Evolutionary conservation across 805 yeast genomes (phyloP), one percentile per base, ranked within the genome.

Genomic region (Metschnikowia santaceciliae): DNA sequence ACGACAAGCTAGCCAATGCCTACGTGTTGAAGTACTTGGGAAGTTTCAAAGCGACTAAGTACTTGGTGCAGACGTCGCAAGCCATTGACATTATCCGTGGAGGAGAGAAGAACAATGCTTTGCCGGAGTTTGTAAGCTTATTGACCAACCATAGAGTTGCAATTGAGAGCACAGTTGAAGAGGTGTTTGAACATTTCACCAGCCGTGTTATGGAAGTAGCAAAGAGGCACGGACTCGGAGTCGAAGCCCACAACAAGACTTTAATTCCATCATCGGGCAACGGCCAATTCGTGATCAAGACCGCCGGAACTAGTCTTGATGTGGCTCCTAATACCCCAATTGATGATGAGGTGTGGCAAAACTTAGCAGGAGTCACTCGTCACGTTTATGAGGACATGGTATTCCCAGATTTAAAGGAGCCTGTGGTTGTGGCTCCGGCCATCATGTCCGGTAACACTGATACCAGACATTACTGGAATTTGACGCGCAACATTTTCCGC

Each of bases 41-140:
- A 19, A 61, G 48, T 37, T 47, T 43, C 45, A 64, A 52, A n/a
- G 51, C 48, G 10, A 51, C 57, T 35, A 66, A 72, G 51, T 80
- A 76, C 54, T 63, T 78, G 46, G 67, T 84, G 22, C 71, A 76
- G 48, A 86, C 92, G 0, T 77, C 88, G 4, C 88, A 82, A 65
- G 86, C 92, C 0, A 74, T 79, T 42, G 90, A 85, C 60, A 75
- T 84, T 22, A 73, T 88, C 52, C 61, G 68, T 11, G 94, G 94
- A 30, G 96, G 95, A 41, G 77, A 82, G 51, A 88, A 88, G 67
- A 75, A 84, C 23, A 88, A 88, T 61, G 90, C 94, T 1, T 69
- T 88, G 43, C 95, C 96, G 2, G 92, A 87, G 62, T 66, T 72
- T 23, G 80, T 80, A 3, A 65, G 68, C 32, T 71, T 82, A 39